A percentile compares a stretch with the other conserved stretches of the same genome.
These are phyloP conservation scores for Colletotrichum magnum DNA, from an alignment of 2,329 filamentous ascomycete genomes.

Conservation along the genomic window DNA sequence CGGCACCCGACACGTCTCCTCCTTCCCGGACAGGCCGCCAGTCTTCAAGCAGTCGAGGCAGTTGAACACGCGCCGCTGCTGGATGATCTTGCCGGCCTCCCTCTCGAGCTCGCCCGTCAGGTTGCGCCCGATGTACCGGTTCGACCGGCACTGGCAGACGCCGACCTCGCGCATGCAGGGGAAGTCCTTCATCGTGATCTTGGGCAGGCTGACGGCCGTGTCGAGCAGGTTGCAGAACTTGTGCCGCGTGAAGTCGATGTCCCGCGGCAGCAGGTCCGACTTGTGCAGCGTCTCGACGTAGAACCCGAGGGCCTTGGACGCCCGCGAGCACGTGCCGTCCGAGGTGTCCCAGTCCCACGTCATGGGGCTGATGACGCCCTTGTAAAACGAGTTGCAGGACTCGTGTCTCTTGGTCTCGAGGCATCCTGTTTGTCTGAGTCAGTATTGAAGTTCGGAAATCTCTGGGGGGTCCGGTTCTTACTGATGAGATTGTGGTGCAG, in stretches of 20 bases:
- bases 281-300: slow-evolving; percentile 38
- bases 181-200: slow-evolving; percentile 30
- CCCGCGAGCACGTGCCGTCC: slow-evolving; percentile 27
- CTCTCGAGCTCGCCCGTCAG: slow-evolving; percentile 22
- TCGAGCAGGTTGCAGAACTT: slow-evolving; percentile 38
- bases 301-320: slow-evolving; percentile 32
- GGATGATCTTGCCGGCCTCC: slow-evolving; percentile 34
- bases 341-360: slow-evolving; percentile 33
- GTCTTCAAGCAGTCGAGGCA: slow-evolving; percentile 41
- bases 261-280: slow-evolving; percentile 32
- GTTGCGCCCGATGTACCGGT: slow-evolving; percentile 20
- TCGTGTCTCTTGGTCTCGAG: slow-evolving; percentile 38
- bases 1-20: slow-evolving; percentile 5
- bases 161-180: slow-evolving; percentile 19
- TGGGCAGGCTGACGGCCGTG: slow-evolving; percentile 26
- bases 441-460: not conserved
- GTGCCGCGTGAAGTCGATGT: slow-evolving; percentile 40
- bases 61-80: slow-evolving; percentile 33
- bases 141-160: slow-evolving; percentile 30
- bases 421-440: not conserved
- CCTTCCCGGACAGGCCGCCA: not conserved
- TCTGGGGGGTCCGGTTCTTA: not conserved
- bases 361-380: slow-evolving; percentile 33
- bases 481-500: slow-evolving; percentile 37
- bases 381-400: slow-evolving; percentile 38